Percentiles rank a stretch among this genome's conserved stretches.
These are phyloP conservation scores for Naganishia antarctica DNA, from an alignment of 768 basidiomycete species.

Conservation along the genomic window DNA sequence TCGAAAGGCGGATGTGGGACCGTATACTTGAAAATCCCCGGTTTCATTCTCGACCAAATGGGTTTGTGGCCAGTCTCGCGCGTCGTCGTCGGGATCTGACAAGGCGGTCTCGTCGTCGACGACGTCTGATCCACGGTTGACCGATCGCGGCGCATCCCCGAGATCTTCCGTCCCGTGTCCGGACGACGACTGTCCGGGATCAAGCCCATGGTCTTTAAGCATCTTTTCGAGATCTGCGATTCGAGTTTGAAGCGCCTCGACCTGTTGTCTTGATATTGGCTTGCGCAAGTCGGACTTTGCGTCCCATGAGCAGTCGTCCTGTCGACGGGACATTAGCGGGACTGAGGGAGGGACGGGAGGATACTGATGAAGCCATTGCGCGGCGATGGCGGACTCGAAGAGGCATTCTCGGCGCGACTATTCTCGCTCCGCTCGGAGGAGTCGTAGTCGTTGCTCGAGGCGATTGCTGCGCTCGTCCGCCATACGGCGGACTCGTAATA, in stretches of 20 bases:
- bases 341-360: neutral
- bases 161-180: conserved; percentile 2
- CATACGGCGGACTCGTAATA: too few relatives aligned
- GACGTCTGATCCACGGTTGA: neutral
- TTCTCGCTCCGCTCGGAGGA: too few relatives aligned
- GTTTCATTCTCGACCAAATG: conserved; percentile 30
- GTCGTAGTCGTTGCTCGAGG: too few relatives aligned
- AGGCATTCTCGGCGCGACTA: too few relatives aligned
- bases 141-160: neutral
- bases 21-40: conserved; percentile 40
- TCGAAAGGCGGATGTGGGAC: conserved; percentile 44
- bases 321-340: neutral
- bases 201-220: conserved; percentile 32
- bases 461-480: too few relatives aligned
- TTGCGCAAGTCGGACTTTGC: conserved; percentile 39
- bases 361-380: neutral
- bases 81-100: conserved; percentile 1
- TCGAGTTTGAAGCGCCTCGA: conserved; percentile 37
- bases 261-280: conserved; percentile 40
- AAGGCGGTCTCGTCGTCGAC: neutral
- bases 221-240: conserved; percentile 39
- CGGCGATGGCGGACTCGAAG: too few relatives aligned
- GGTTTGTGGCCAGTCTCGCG: conserved; percentile 21
- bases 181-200: conserved; percentile 25
- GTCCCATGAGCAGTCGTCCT: conserved; percentile 45